These are phyloP conservation scores for Acmispon strigosus DNA, from an alignment of 306 rosid species.

Conservation along the genomic window DNA sequence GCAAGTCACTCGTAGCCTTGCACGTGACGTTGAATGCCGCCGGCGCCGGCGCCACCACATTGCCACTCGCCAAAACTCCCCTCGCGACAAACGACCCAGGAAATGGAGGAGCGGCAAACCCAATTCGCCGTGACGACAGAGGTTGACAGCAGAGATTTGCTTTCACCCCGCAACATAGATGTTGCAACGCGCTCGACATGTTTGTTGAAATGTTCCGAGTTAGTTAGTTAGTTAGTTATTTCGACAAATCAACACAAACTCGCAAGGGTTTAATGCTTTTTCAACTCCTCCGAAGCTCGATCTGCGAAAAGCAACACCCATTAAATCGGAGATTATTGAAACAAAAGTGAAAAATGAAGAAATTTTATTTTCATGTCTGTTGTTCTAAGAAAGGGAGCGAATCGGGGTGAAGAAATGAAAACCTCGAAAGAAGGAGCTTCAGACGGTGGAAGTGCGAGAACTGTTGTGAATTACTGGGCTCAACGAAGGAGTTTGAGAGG, in stretches of 20 bases:
- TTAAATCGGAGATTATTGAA: not conserved
- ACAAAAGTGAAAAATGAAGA: not conserved
- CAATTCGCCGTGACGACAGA: too few relatives aligned
- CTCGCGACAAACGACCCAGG: too few relatives aligned
- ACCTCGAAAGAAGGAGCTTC: conserved; percentile 27
- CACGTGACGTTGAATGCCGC: conserved; percentile 35
- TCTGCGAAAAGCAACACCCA: not conserved
- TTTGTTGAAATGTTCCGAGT: too few relatives aligned
- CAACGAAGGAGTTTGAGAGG: not conserved
- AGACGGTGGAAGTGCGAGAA: not conserved
- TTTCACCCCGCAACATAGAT: not conserved
- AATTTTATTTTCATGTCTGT: too few relatives aligned
- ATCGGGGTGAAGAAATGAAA: not conserved
- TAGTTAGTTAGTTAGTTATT: not conserved
- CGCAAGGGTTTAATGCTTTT: not conserved
- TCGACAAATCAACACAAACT: conserved; percentile 42
- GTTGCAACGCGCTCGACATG: too few relatives aligned
- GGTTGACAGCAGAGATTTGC: too few relatives aligned
- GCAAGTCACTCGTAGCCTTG: conserved; percentile 44
- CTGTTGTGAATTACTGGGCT: not conserved
- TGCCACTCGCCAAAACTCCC: too few relatives aligned
- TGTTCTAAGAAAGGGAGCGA: too few relatives aligned
- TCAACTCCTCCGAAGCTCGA: conserved; percentile 19
- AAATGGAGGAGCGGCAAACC: too few relatives aligned
- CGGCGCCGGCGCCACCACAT: conserved; percentile 9